Evolutionary conservation across 768 basidiomycete genomes (phyloP).

Genomic region (Lyophyllum semitale): DNA sequence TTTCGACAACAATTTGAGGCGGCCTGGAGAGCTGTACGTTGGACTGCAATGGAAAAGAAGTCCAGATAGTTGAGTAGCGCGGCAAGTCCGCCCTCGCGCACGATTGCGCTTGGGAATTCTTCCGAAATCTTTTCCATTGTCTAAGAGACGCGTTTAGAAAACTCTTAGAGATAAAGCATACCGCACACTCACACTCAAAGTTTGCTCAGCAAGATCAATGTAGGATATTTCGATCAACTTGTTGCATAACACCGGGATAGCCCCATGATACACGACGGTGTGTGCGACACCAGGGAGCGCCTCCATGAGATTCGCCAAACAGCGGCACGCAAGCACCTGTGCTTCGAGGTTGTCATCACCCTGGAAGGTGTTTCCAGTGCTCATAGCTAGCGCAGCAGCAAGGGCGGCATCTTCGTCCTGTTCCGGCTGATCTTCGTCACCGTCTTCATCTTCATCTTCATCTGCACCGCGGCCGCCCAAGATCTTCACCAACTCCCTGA

Average conservation of each 20-base stretch:
- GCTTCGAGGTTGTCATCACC: constrained; percentile 91
- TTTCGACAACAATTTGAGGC: constrained; percentile 97
- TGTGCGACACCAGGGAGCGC: constrained; percentile 98
- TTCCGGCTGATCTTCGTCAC: constrained; percentile 59
- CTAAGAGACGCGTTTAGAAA: constrained; percentile 42
- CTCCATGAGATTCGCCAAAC: constrained; percentile 97
- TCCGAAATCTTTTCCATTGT: constrained; percentile 98
- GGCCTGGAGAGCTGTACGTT: constrained; percentile 94
- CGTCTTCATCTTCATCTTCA: constrained; percentile 75
- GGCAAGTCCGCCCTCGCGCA: constrained; percentile 91
- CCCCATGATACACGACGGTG: constrained; percentile 97
- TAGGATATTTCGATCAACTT: constrained; percentile 97
- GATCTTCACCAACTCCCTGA: constrained; percentile 89
- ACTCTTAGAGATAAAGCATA: constrained; percentile 14
- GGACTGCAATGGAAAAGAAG: constrained; percentile 98
- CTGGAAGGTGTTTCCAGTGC: constrained; percentile 64
- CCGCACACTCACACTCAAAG: constrained; percentile 78
- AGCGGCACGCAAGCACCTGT: constrained; percentile 94
- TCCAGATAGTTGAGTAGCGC: constrained; percentile 95
- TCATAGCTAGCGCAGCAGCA: constrained; percentile 85
- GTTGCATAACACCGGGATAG: constrained; percentile 95
- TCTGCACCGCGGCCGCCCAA: constrained; percentile 78
- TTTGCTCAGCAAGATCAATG: constrained; percentile 98
- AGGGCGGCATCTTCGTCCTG: constrained; percentile 86
- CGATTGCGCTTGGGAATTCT: constrained; percentile 94